Base-by-base conservation (phyloP, 768 basidiomycete species). In the Tylopilus rubrobrunneus region DNA sequence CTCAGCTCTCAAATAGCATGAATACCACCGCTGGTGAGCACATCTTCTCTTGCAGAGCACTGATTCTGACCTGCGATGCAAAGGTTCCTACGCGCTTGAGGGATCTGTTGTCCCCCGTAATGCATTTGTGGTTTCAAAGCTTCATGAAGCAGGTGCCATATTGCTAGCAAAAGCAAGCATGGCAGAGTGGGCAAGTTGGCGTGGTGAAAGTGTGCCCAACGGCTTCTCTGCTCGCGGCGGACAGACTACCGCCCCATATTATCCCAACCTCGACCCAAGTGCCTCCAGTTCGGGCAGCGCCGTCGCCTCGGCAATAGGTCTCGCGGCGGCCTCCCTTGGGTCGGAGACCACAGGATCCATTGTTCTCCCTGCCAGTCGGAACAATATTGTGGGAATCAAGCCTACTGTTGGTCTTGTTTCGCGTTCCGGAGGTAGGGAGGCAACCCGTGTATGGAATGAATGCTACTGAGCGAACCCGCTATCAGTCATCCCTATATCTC, bases 321-420 rank as follows among this genome's bases (percentile, higher is more conserved):
- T 81, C n/a, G 68, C 71, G 1, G 70, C 76, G 2, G 76, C 60
- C 7, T 29, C 75, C 7, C 67, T 81, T 21, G 79, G 81, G 15
- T 71, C 74, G 1, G 79, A 80, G 64, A 80, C 75, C 14, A 74
- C 78, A 46, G 78, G 78, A 2, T 77, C 73, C 33, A 78, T 81
- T 51, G 69, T 74, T 23, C 73, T 66, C 15, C 81, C 79, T 0
- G 67, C 71, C 19, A 71, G 70, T 51, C 60, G 66, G 34, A 76
- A 75, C 57, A 78, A 78, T 49, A 46, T 80, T 10, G 79, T 74
- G 7, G 76, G 76, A 69, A 66, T 63, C 45, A 74, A 76, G 40
- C 72, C 77, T 7, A 76, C 74, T 2, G 62, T 77, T 2, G 77
- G 76, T 14, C 63, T 76, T 7, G 73, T 74, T 21, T 74, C 74